These are phyloP conservation scores for Colletotrichum sp. DNA, from an alignment of 2,329 filamentous ascomycete genomes.

Conservation along the genomic window DNA sequence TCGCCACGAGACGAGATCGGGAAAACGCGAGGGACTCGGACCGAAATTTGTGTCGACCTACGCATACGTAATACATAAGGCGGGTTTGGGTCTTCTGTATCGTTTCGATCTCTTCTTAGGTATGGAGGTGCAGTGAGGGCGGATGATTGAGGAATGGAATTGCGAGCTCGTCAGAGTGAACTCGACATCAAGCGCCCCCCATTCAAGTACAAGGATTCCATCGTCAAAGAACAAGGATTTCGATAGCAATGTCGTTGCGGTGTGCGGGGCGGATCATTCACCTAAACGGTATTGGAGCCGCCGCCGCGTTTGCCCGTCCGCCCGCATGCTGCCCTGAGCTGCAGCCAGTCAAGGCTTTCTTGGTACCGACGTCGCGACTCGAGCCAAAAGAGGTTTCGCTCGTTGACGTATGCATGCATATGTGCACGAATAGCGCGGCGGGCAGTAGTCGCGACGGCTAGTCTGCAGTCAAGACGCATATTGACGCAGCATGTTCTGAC, in stretches of 20 bases:
- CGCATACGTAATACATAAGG: not conserved
- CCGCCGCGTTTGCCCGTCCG: not conserved
- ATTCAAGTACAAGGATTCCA: not conserved
- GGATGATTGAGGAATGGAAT: not conserved
- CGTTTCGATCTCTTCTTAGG: not conserved
- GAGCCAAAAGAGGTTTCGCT: constrained; percentile 16
- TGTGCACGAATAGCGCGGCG: constrained; percentile 1
- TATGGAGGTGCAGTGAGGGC: not conserved
- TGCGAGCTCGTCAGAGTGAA: not conserved
- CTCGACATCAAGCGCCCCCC: not conserved
- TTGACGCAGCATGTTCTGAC: not conserved
- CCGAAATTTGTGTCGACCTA: not conserved
- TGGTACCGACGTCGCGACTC: constrained; percentile 18
- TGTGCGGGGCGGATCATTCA: not conserved
- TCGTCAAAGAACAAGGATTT: not conserved
- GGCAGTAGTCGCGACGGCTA: not conserved
- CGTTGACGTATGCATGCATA: constrained; percentile 10
- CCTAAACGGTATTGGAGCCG: not conserved
- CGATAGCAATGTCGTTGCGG: not conserved
- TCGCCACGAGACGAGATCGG: not conserved
- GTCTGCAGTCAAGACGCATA: not conserved
- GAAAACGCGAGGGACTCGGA: not conserved
- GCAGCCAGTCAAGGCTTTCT: constrained; percentile 1
- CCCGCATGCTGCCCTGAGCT: not conserved
- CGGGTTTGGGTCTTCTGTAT: not conserved